phyloP scores from a whole-genome alignment of 2,329 filamentous ascomycete genomes.

The Ascochyta viciae-villosae region DNA sequence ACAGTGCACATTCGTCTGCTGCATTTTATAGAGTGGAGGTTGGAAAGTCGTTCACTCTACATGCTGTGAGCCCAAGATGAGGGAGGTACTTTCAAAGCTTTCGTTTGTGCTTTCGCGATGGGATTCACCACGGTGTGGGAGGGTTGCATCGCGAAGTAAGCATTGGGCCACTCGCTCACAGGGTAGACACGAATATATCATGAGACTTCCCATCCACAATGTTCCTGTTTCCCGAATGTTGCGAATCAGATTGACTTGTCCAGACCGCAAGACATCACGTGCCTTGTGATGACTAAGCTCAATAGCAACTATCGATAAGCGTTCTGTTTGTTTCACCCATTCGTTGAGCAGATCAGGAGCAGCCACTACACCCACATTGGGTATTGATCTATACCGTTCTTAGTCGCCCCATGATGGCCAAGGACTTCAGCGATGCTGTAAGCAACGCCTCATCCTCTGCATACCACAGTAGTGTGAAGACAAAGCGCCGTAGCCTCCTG shows the following conservation, averaged over 20 bases:
- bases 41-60: slow-evolving; percentile 11
- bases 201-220: slow-evolving; percentile 14
- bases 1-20: background rate
- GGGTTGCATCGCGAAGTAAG: slow-evolving; percentile 30
- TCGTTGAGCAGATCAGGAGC: background rate
- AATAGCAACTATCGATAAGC: slow-evolving; percentile 8
- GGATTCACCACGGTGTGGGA: slow-evolving; percentile 27
- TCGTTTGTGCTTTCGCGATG: slow-evolving; percentile 38
- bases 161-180: slow-evolving; percentile 30
- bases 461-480: background rate
- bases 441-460: background rate
- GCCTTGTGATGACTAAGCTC: slow-evolving; percentile 3
- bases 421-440: background rate
- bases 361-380: slow-evolving; percentile 3
- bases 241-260: background rate
- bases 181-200: slow-evolving; percentile 33
- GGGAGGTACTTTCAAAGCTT: slow-evolving; percentile 15
- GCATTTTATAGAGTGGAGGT: slow-evolving; percentile 9
- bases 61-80: slow-evolving; percentile 15
- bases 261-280: background rate
- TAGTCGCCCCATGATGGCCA: background rate
- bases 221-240: background rate
- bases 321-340: slow-evolving; percentile 8
- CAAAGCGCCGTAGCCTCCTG: slow-evolving; percentile 38
- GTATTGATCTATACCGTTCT: slow-evolving; percentile 1